Evolutionary conservation across 129 eudicot species (phyloP), one percentile per base, ranked within the genome.

Genomic region (Rutidosis leptorrhynchoides): DNA sequence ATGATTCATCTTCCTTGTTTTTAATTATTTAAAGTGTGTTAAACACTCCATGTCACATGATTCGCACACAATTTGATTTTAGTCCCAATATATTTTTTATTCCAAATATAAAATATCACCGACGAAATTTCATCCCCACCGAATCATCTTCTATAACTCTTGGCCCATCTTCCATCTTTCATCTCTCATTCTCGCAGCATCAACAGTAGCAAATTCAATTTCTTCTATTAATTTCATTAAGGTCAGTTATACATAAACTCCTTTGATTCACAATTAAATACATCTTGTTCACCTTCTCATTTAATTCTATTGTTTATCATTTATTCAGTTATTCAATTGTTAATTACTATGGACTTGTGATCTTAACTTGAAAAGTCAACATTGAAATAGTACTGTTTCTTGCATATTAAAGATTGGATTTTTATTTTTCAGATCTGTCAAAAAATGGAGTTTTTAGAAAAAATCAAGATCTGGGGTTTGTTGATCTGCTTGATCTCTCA

Each of bases 381-480:
- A 37, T 69, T 72, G 65, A 27, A 62, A 46, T 27, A 20, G 10
- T 45, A 48, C 65, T 73, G 59, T 22, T 53, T 60, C 25, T 72
- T 22, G 55, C 65, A 40, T 75, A 52, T 27, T 65, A 46, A 64
- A 20, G 79, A 64, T 68, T 78, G 70, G 71, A 73, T 52, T n/a
- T 51, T 32, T 42, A 24, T 52, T 55, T 43, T 71, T 30, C 80
- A 84, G 87, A 86, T 86, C 87, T 77, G 80, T 70, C 22, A n/a
- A 78, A 65, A 67, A n/a, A 88, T 85, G 96, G 83, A 71, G 21
- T 29, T 69, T 52, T 75, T 61, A 30, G 74, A 71, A 33, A 79
- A 78, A 33, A 52, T 68, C 69, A 78, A 80, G 89, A 83, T 88
- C 85, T 82, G 89, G 85, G 76, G 71, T 59, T 60, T 85, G 82